These are phyloP conservation scores for Scheffersomyces coipomensis DNA, from an alignment of 805 yeast genomes.

Conservation along the genomic window DNA sequence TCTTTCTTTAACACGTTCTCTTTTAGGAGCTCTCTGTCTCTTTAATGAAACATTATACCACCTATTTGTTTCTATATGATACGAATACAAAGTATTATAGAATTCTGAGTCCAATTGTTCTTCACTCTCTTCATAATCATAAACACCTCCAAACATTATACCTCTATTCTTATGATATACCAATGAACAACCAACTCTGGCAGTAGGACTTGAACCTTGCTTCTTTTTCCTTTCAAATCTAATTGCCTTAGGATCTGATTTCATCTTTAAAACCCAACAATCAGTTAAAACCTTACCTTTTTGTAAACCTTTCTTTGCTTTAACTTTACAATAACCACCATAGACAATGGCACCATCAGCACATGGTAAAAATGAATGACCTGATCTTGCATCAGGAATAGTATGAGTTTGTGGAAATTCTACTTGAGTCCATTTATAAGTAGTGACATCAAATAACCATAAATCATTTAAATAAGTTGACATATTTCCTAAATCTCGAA, in stretches of 20 bases:
- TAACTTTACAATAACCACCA: constrained; percentile 94
- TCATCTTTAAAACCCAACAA: constrained; percentile 86
- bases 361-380: constrained; percentile 80
- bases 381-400: constrained; percentile 88
- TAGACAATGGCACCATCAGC: constrained; percentile 81
- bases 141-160: constrained; percentile 91
- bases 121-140: constrained; percentile 92
- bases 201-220: constrained; percentile 86
- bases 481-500: constrained; percentile 81
- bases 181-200: constrained; percentile 94
- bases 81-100: constrained; percentile 76
- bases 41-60: constrained; percentile 78
- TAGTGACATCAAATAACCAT: constrained; percentile 90
- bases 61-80: constrained; percentile 81
- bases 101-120: constrained; percentile 84
- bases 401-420: constrained; percentile 81
- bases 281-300: constrained; percentile 89
- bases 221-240: constrained; percentile 90
- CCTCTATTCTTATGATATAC: constrained; percentile 90
- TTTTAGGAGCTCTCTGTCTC: constrained; percentile 54
- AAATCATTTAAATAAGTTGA: constrained; percentile 82
- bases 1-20: constrained; percentile 39
- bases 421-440: constrained; percentile 87
- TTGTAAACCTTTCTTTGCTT: constrained; percentile 82
- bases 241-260: constrained; percentile 69